Evolutionary conservation across 495 filamentous ascomycete species (phyloP).

Genomic region (Daldinia childiae): DNA sequence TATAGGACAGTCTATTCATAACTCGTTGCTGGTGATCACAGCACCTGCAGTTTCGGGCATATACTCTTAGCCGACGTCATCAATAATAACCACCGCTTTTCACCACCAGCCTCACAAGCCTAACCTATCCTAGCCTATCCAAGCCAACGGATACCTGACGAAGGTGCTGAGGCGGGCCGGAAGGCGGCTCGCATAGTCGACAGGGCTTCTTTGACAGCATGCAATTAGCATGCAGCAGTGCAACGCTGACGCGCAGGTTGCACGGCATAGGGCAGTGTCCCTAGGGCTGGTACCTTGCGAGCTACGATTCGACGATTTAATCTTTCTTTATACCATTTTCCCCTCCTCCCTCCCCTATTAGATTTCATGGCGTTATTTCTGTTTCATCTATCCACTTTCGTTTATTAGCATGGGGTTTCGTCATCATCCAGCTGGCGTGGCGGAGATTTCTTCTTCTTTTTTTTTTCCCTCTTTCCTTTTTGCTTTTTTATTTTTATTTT

Average conservation of each 20-base stretch:
- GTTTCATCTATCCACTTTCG: slow-evolving; percentile 6
- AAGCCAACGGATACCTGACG: not conserved
- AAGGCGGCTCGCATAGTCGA: not conserved
- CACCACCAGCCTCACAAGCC: not conserved
- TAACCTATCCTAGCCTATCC: no score
- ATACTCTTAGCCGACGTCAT: slow-evolving; percentile 1
- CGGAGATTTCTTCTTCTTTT: slow-evolving; percentile 17
- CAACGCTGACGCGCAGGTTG: slow-evolving; percentile 34
- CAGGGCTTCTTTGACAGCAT: slow-evolving; percentile 2
- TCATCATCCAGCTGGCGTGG: slow-evolving; percentile 12
- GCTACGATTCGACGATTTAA: slow-evolving; percentile 5
- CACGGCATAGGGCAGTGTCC: slow-evolving; percentile 24
- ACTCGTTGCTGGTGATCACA: no score
- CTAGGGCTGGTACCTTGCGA: slow-evolving; percentile 4
- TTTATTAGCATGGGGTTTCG: slow-evolving; percentile 18
- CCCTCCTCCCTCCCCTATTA: not conserved
- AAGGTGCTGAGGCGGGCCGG: not conserved
- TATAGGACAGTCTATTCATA: no score
- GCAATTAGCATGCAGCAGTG: slow-evolving; percentile 26
- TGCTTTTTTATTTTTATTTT: slow-evolving; percentile 12
- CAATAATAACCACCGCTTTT: not conserved
- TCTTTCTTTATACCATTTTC: not conserved
- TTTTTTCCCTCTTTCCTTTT: slow-evolving; percentile 1
- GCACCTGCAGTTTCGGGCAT: slow-evolving; percentile 12
- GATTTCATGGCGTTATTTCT: slow-evolving; percentile 13